Conservation (phyloP, 2,329 filamentous ascomycete species). For the Aureobasidium sp. region DNA sequence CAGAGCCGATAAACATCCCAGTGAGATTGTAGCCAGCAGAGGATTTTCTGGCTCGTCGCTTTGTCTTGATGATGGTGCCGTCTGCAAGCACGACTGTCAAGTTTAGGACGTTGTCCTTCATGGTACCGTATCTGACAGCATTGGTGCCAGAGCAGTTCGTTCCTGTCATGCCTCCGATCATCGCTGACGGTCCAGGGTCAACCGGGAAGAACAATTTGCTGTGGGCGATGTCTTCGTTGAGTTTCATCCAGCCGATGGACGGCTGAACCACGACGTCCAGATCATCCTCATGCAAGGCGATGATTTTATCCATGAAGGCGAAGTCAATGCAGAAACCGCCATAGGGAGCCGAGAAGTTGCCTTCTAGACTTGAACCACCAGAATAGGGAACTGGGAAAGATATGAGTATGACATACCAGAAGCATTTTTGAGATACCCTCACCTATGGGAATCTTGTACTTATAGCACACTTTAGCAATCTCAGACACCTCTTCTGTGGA, state of each 20-base stretch:
- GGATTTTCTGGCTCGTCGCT: slow-evolving; percentile 66
- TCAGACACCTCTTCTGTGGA: slow-evolving; percentile 56
- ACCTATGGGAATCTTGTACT: slow-evolving; percentile 68
- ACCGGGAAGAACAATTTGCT: slow-evolving; percentile 52
- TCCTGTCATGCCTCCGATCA: slow-evolving; percentile 76
- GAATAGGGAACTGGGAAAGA: slow-evolving; percentile 61
- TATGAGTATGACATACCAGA: neutral
- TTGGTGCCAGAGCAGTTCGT: slow-evolving; percentile 69
- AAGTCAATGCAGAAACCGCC: slow-evolving; percentile 90
- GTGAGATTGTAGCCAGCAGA: slow-evolving; percentile 80
- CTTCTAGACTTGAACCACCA: slow-evolving; percentile 78
- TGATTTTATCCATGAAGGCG: slow-evolving; percentile 72
- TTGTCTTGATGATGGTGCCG: slow-evolving; percentile 70
- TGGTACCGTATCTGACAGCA: slow-evolving; percentile 72
- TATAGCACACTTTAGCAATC: slow-evolving; percentile 64
- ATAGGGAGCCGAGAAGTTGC: slow-evolving; percentile 69
- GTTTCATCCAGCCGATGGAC: slow-evolving; percentile 81
- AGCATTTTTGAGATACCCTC: slow-evolving; percentile 11
- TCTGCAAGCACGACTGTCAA: slow-evolving; percentile 73
- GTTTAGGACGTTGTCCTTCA: slow-evolving; percentile 84
- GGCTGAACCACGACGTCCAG: slow-evolving; percentile 93
- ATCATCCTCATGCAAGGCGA: slow-evolving; percentile 73
- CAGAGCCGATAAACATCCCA: slow-evolving; percentile 68
- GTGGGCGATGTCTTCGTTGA: slow-evolving; percentile 67
- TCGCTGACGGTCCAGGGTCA: slow-evolving; percentile 68